Percentiles rank a stretch among this genome's conserved stretches.
phyloP scores from a whole-genome alignment of 495 filamentous ascomycete genomes.

The Neurospora sp. region DNA sequence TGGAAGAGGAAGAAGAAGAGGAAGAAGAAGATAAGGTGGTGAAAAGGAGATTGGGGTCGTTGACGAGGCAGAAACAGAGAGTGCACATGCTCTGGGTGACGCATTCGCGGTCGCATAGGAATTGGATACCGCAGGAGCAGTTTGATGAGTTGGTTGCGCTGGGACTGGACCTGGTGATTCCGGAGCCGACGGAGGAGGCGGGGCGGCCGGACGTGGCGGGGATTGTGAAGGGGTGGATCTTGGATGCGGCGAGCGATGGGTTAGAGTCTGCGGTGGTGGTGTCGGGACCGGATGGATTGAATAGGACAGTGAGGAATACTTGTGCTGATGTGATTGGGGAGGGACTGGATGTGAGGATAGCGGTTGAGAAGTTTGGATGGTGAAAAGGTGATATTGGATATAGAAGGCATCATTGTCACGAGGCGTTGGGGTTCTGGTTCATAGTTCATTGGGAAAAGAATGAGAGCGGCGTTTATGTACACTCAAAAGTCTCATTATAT shows the following conservation, averaged over 20 bases:
- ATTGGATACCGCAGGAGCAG: conserved; percentile 39
- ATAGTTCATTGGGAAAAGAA: not conserved
- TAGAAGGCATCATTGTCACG: not conserved
- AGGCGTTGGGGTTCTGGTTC: not conserved
- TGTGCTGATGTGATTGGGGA: conserved; percentile 34
- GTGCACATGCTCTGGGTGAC: conserved; percentile 50
- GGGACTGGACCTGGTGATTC: conserved; percentile 40
- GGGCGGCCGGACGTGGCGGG: conserved; percentile 41
- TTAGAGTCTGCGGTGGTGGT: conserved; percentile 36
- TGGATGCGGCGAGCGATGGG: conserved; percentile 16
- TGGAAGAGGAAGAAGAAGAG: not conserved
- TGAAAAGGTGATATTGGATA: conserved; percentile 6
- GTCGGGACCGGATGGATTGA: conserved; percentile 45
- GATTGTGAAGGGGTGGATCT: conserved; percentile 23
- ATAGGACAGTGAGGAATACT: conserved; percentile 39
- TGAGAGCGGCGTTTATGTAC: not conserved
- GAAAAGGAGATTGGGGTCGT: not conserved
- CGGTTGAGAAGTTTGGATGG: conserved; percentile 44
- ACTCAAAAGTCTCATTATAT: not conserved
- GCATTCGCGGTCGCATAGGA: conserved; percentile 36
- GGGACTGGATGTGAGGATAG: conserved; percentile 30
- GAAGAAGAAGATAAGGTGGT: not conserved
- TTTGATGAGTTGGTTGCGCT: conserved; percentile 31
- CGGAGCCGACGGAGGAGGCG: conserved; percentile 38
- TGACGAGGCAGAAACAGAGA: conserved; percentile 14